phyloP scores from a whole-genome alignment of 1,284 basidiomycete species.

The Ustilago nuda region DNA sequence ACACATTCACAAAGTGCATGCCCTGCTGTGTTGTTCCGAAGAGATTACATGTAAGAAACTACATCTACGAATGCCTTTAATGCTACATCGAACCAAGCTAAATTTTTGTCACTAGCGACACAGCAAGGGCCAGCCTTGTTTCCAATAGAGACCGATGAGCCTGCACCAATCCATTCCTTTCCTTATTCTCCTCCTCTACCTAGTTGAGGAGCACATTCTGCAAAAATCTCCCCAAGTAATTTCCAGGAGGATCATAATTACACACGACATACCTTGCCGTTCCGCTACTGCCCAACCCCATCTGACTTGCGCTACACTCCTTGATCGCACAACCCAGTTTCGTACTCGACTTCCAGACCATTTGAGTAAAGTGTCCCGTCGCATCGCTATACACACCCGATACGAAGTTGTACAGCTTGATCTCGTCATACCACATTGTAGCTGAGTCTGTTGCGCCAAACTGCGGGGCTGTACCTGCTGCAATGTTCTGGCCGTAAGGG shows the following conservation, averaged over 20 bases:
- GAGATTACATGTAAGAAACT: background rate
- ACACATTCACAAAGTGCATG: background rate
- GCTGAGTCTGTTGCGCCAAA: conserved; percentile 29
- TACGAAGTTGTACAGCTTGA: conserved; percentile 39
- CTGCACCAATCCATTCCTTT: background rate
- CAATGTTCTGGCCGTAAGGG: conserved; percentile 54
- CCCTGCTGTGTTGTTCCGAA: background rate
- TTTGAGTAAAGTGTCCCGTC: conserved; percentile 57
- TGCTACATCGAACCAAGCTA: background rate
- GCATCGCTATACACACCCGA: conserved; percentile 30
- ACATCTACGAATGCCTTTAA: background rate
- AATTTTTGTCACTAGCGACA: conserved; percentile 2
- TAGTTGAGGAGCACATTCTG: conserved; percentile 31
- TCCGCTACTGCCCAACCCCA: conserved; percentile 14
- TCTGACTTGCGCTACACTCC: conserved; percentile 17
- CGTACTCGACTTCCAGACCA: conserved; percentile 46
- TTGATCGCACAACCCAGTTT: conserved; percentile 43
- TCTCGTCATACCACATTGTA: conserved; percentile 52
- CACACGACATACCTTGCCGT: conserved; percentile 40
- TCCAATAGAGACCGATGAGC: background rate
- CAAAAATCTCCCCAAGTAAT: conserved; percentile 35
- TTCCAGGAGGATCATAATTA: conserved; percentile 52
- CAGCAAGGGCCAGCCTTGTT: background rate
- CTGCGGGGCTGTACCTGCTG: conserved; percentile 22
- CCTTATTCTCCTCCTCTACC: background rate